phyloP scores from a whole-genome alignment of 495 filamentous ascomycete species.

The Annulohypoxylon maeteangense region DNA sequence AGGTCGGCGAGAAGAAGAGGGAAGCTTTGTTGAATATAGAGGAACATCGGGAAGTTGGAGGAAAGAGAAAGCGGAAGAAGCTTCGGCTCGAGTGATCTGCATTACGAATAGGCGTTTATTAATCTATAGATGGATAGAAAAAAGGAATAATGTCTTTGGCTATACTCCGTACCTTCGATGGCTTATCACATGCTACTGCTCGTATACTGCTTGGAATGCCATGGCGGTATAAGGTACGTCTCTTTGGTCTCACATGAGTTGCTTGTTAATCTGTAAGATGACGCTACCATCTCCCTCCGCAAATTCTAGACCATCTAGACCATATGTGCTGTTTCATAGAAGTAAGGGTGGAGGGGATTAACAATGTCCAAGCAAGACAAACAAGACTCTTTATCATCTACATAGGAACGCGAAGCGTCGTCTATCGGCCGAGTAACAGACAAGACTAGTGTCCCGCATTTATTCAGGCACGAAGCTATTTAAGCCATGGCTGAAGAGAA shows the following conservation, averaged over 20 bases:
- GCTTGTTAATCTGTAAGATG: background rate
- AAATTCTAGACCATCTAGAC: background rate
- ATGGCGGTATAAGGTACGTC: background rate
- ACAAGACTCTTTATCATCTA: background rate
- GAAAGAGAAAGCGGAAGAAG: slow-evolving; percentile 74
- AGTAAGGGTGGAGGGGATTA: too few species aligned
- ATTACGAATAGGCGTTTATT: background rate
- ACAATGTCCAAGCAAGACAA: background rate
- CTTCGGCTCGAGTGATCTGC: slow-evolving; percentile 42
- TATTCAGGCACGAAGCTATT: background rate
- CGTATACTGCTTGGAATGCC: background rate
- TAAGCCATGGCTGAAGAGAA: slow-evolving; percentile 3
- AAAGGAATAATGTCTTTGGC: background rate
- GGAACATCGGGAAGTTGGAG: slow-evolving; percentile 85
- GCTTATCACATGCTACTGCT: background rate
- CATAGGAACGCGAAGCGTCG: background rate
- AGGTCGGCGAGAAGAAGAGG: slow-evolving; percentile 90
- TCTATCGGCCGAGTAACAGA: background rate
- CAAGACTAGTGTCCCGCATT: background rate
- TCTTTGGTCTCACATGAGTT: background rate
- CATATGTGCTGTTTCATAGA: background rate
- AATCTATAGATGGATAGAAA: slow-evolving; percentile 1
- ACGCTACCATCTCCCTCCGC: background rate
- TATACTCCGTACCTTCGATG: background rate
- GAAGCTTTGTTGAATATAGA: slow-evolving; percentile 90